Percentiles rank a stretch among this genome's conserved stretches.
Conservation (phyloP, 2,329 filamentous ascomycete genomes). For the Phoma herbarum region DNA sequence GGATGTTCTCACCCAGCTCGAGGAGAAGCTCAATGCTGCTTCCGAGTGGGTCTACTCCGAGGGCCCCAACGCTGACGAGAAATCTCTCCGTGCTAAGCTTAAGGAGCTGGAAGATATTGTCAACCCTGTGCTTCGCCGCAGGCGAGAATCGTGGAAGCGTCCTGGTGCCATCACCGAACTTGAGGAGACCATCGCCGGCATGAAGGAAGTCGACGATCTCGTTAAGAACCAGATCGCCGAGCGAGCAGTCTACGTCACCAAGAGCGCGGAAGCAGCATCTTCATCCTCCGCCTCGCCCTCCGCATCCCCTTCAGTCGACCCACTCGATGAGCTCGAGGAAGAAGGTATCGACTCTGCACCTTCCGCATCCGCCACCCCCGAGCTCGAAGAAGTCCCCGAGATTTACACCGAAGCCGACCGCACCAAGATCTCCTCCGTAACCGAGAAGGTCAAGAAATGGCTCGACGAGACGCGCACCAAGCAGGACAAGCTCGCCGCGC, state of each 20-base stretch:
- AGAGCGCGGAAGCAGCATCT: slow-evolving; percentile 46
- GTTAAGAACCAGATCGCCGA: slow-evolving; percentile 78
- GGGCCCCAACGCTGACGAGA: slow-evolving; percentile 76
- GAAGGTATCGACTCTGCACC: slow-evolving; percentile 60
- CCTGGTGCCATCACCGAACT: slow-evolving; percentile 74
- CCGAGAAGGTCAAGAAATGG: slow-evolving; percentile 74
- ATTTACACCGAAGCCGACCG: slow-evolving; percentile 79
- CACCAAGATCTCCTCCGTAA: slow-evolving; percentile 67
- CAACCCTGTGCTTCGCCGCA: slow-evolving; percentile 77
- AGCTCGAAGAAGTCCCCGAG: slow-evolving; percentile 50
- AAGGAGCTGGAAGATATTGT: slow-evolving; percentile 81
- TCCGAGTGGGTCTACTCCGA: slow-evolving; percentile 94
- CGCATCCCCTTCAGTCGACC: slow-evolving; percentile 56
- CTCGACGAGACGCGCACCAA: slow-evolving; percentile 73
- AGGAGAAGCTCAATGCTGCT: slow-evolving; percentile 71
- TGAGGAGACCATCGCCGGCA: slow-evolving; percentile 74
- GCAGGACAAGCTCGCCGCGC: slow-evolving; percentile 71
- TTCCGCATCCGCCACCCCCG: slow-evolving; percentile 45
- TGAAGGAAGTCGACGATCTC: slow-evolving; percentile 72
- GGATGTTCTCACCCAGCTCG: slow-evolving; percentile 71
- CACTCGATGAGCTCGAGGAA: slow-evolving; percentile 80
- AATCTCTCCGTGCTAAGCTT: slow-evolving; percentile 78
- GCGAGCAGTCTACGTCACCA: slow-evolving; percentile 63
- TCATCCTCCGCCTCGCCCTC: slow-evolving; percentile 55
- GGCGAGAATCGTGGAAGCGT: slow-evolving; percentile 74